phyloP scores from a whole-genome alignment of 1,139 yeast genomes.

The Sugiyamaella japonica region DNA sequence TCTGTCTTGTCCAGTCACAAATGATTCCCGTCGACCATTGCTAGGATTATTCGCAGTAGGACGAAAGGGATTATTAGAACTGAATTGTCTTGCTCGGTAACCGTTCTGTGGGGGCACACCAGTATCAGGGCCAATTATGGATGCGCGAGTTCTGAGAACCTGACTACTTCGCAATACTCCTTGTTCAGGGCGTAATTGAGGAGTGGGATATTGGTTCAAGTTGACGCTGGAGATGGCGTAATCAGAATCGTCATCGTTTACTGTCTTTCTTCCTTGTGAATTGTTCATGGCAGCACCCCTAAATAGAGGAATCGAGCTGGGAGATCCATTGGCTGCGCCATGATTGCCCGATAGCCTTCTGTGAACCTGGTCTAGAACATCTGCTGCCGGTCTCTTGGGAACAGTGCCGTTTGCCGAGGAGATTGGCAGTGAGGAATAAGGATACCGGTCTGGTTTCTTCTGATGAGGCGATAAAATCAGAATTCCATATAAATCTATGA shows the following conservation, averaged over 20 bases:
- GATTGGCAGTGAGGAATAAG: slow-evolving; percentile 27
- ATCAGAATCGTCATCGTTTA: not conserved
- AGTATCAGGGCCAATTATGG: slow-evolving; percentile 4
- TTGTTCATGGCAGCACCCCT: slow-evolving; percentile 2
- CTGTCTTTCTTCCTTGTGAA: slow-evolving; percentile 6
- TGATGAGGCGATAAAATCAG: slow-evolving; percentile 6
- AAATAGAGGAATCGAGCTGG: slow-evolving; percentile 26
- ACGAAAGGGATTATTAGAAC: slow-evolving; percentile 12
- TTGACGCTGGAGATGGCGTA: slow-evolving; percentile 1
- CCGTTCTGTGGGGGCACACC: not conserved
- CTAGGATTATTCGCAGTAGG: not conserved
- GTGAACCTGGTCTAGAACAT: slow-evolving; percentile 30
- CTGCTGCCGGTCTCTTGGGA: slow-evolving; percentile 28
- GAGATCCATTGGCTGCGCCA: slow-evolving; percentile 8
- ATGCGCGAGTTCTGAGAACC: slow-evolving; percentile 13
- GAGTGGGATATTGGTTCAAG: not conserved
- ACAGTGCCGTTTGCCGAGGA: slow-evolving; percentile 17
- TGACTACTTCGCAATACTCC: slow-evolving; percentile 5
- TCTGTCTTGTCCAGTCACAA: slow-evolving; percentile 2
- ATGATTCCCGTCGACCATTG: slow-evolving; percentile 9
- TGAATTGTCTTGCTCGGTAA: not conserved
- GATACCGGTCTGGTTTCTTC: slow-evolving; percentile 15
- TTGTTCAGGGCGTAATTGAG: not conserved
- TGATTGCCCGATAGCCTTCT: slow-evolving; percentile 24
- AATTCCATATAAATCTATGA: slow-evolving; percentile 16